A percentile compares a stretch with the other conserved stretches of the same genome.
These are phyloP conservation scores for Colletotrichum sp. DNA, from an alignment of 2,329 filamentous ascomycete species.

Conservation along the genomic window DNA sequence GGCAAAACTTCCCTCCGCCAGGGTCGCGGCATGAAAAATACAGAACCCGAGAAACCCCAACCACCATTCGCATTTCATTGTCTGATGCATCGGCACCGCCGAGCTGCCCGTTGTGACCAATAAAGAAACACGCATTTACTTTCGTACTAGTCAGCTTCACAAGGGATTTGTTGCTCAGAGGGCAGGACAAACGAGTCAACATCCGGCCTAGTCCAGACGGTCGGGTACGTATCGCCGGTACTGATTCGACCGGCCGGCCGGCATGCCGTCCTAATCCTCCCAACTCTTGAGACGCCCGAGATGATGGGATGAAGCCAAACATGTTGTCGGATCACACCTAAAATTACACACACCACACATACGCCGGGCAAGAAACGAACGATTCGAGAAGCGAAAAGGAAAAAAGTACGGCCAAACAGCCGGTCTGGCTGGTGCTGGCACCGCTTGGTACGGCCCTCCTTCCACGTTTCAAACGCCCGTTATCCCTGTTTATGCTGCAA, in stretches of 20 bases:
- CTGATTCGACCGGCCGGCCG: not conserved
- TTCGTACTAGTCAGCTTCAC: slow-evolving; percentile 9
- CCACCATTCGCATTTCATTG: not conserved
- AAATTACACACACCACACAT: not conserved
- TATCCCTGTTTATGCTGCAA: not conserved
- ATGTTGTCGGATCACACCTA: not conserved
- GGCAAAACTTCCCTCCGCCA: not conserved
- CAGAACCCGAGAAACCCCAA: not conserved
- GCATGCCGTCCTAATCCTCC: not conserved
- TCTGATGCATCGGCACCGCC: slow-evolving; percentile 8
- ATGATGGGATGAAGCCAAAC: slow-evolving; percentile 3
- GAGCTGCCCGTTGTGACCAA: not conserved
- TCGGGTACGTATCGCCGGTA: not conserved
- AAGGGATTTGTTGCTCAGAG: not conserved
- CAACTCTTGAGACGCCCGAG: slow-evolving; percentile 2
- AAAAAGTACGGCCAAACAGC: not conserved
- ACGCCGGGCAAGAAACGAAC: not conserved
- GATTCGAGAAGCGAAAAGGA: not conserved
- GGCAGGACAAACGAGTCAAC: not conserved
- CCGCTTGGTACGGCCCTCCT: not conserved
- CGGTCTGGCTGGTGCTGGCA: not conserved
- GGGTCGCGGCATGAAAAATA: not conserved
- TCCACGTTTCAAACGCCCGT: not conserved
- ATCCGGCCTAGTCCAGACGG: not conserved
- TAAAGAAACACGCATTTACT: not conserved